Percentiles rank a stretch among this genome's conserved stretches.
phyloP scores from a whole-genome alignment of 306 rosid species.

The Carpinus viminea region DNA sequence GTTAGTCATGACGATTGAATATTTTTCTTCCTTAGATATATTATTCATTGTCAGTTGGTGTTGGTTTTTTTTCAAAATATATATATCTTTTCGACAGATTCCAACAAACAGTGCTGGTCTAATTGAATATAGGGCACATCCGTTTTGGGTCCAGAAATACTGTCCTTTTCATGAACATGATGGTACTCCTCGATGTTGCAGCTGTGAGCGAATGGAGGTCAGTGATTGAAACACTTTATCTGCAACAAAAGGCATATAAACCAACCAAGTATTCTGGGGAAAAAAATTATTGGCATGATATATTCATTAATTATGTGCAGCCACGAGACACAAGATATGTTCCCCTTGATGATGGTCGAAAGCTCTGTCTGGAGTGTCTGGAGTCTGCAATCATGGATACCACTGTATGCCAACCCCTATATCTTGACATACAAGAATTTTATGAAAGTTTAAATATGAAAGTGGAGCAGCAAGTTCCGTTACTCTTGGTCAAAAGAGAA shows the following conservation, averaged over 20 bases:
- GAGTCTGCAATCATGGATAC: slow-evolving; percentile 96
- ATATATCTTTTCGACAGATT: slow-evolving; percentile 80
- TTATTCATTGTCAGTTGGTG: slow-evolving; percentile 50
- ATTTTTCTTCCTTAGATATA: slow-evolving; percentile 16
- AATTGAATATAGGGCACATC: slow-evolving; percentile 99
- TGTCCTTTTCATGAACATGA: slow-evolving; percentile 97
- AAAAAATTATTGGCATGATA: slow-evolving; percentile 16
- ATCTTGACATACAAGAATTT: slow-evolving; percentile 72
- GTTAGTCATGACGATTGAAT: not conserved
- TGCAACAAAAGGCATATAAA: slow-evolving; percentile 8
- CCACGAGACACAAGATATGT: slow-evolving; percentile 68
- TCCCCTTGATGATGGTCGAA: slow-evolving; percentile 83
- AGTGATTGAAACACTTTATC: slow-evolving; percentile 31
- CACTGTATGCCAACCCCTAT: slow-evolving; percentile 79
- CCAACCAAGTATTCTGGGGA: not conserved
- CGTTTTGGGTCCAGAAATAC: slow-evolving; percentile 96
- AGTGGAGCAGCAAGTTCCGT: slow-evolving; percentile 87
- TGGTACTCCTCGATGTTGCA: slow-evolving; percentile 90
- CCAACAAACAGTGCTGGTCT: slow-evolving; percentile 99
- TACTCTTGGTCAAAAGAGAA: slow-evolving; percentile 95
- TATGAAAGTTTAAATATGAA: slow-evolving; percentile 87
- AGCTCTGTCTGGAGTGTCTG: slow-evolving; percentile 90
- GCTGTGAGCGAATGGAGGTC: slow-evolving; percentile 99
- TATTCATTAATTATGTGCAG: slow-evolving; percentile 46
- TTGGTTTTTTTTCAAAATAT: slow-evolving; percentile 53